phyloP scores from a whole-genome alignment of 2,329 filamentous ascomycete genomes.

The Emmonsiellopsis sp. region DNA sequence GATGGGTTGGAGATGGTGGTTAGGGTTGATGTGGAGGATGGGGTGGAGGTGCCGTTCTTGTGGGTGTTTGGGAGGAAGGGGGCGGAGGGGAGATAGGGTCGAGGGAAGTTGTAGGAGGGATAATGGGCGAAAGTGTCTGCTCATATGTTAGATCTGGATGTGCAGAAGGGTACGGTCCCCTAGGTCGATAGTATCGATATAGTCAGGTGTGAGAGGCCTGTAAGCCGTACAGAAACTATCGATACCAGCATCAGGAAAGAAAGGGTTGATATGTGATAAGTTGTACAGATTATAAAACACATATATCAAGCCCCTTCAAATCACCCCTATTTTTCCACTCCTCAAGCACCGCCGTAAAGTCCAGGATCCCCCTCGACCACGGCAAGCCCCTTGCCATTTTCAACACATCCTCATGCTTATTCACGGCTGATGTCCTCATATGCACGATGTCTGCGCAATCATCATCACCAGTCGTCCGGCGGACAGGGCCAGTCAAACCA shows the following conservation, averaged over 20 bases:
- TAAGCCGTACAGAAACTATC: too few relatives aligned
- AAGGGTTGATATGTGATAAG: too few relatives aligned
- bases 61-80: slow-evolving; percentile 1
- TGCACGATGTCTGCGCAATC: slow-evolving; percentile 34
- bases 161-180: too few relatives aligned
- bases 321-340: not conserved
- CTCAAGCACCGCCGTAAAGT: not conserved
- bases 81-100: too few relatives aligned
- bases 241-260: too few relatives aligned
- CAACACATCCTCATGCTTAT: slow-evolving; percentile 20
- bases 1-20: slow-evolving; percentile 11
- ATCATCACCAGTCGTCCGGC: slow-evolving; percentile 37
- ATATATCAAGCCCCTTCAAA: not conserved
- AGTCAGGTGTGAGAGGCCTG: too few relatives aligned
- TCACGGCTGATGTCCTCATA: slow-evolving; percentile 11
- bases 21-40: slow-evolving; percentile 15
- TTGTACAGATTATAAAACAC: too few relatives aligned
- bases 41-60: slow-evolving; percentile 2
- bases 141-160: too few relatives aligned
- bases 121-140: too few relatives aligned
- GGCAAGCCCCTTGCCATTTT: slow-evolving; percentile 20
- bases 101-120: too few relatives aligned
- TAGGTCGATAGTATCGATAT: too few relatives aligned
- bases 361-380: not conserved
- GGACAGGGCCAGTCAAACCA: too few relatives aligned